These are phyloP conservation scores for Harrya chromipes DNA, from an alignment of 768 basidiomycete species.

Conservation along the genomic window DNA sequence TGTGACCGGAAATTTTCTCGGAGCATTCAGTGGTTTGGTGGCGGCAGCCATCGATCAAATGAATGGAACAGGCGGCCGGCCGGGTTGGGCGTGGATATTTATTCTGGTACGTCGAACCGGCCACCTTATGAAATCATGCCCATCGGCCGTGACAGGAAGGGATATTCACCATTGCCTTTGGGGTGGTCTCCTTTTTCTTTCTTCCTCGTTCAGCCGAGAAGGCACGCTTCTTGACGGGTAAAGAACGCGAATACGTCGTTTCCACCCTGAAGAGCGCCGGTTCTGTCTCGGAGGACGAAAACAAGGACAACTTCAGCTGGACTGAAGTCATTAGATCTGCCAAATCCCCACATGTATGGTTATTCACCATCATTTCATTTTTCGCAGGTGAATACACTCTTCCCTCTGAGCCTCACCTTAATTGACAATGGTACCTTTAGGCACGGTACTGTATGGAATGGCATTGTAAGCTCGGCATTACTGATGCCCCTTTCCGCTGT, in stretches of 20 bases:
- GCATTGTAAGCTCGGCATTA: constrained; percentile 20
- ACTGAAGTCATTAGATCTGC: constrained; percentile 47
- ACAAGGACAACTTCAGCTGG: constrained; percentile 53
- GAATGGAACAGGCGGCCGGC: constrained; percentile 45
- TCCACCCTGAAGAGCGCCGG: constrained; percentile 20
- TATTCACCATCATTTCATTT: constrained; percentile 51
- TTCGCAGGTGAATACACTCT: constrained; percentile 42
- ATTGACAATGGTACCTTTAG: constrained; percentile 11
- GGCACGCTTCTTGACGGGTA: constrained; percentile 47
- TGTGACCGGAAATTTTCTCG: constrained; percentile 48
- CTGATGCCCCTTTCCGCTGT: constrained; percentile 35
- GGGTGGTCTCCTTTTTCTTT: constrained; percentile 46
- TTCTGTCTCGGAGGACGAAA: constrained; percentile 39
- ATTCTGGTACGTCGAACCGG: constrained; percentile 37
- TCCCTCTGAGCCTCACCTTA: not conserved
- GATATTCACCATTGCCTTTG: constrained; percentile 58
- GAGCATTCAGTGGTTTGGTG: constrained; percentile 62
- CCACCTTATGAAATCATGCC: not conserved
- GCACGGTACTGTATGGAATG: constrained; percentile 14
- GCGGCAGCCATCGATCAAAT: constrained; percentile 58
- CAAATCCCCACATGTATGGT: constrained; percentile 51
- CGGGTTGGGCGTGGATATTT: constrained; percentile 65
- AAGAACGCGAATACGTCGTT: constrained; percentile 49
- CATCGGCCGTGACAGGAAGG: constrained; percentile 43
- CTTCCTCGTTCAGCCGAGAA: constrained; percentile 43